Evolutionary conservation across 2,329 filamentous ascomycete genomes (phyloP), one percentile per base, ranked within the genome.

Genomic region (Lanzia echinophila): DNA sequence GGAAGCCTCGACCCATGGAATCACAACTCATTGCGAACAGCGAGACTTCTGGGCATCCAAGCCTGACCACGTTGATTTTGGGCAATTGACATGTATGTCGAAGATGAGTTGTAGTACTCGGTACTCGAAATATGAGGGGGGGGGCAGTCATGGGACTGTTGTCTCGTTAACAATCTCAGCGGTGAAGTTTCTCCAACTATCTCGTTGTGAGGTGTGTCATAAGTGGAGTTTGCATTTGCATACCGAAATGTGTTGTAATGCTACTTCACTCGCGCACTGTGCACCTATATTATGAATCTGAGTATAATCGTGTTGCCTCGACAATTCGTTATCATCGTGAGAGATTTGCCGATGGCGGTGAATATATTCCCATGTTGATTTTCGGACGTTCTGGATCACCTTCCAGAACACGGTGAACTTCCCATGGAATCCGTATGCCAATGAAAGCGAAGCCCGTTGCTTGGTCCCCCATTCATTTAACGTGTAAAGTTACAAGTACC

Each of bases 121-220:
- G 32, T 33, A 33, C 32, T 44, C 10, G 48, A 39, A 53, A 44
- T 8, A 53, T 38, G 44, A 46, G 44, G 47, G 31, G 44, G 47
- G 31, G 34, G 19, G 22, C 39, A 6, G 39, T 41, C 43, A 41
- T 34, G 44, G 24, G 28, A 42, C 43, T 24, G 50, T 48, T 47
- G 50, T 42, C 50, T 19, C 20, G 50, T 24, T 53, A 53, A 53
- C 50, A 53, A 53, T 48, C 50, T 53, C 44, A 48, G 50, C 50
- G 50, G 50, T 53, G 50, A 53, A 24, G 50, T 53, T n/a, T 34
- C 44, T 33, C 22, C 20, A 39, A 20, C 50, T 53, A 47, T 41
- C 50, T 41, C n/a, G 19, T 17, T 41, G 28, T 41, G 46, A 48
- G 46, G 3, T 46, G 46, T 39, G 22, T 38, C 33, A 48, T 48